phyloP scores from a whole-genome alignment of 768 basidiomycete genomes.

The Mycena galericulata region DNA sequence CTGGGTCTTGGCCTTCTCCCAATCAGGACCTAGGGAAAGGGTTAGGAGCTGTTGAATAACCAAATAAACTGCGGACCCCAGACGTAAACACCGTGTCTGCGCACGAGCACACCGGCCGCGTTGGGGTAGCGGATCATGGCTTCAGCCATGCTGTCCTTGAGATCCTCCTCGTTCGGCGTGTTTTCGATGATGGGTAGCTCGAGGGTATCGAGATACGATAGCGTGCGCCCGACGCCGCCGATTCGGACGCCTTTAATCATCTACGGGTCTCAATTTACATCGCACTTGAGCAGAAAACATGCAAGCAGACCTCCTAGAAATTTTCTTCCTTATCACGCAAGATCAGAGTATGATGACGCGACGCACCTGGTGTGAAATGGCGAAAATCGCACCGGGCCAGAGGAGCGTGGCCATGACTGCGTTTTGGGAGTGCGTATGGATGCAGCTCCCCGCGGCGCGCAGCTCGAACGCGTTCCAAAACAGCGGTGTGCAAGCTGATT shows the following conservation, averaged over 20 bases:
- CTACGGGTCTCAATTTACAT: slow-evolving; percentile 47
- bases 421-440: slow-evolving; percentile 92
- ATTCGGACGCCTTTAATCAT: slow-evolving; percentile 93
- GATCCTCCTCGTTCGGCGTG: slow-evolving; percentile 90
- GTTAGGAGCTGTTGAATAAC: too few relatives aligned
- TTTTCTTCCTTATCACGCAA: slow-evolving; percentile 18
- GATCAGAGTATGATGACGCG: slow-evolving; percentile 1
- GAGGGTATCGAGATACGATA: slow-evolving; percentile 89
- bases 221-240: slow-evolving; percentile 78
- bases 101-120: slow-evolving; percentile 81
- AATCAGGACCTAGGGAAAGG: slow-evolving; percentile 65
- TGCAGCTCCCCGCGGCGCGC: slow-evolving; percentile 84
- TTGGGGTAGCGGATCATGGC: slow-evolving; percentile 86
- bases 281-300: not conserved
- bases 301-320: slow-evolving; percentile 59
- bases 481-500: slow-evolving; percentile 89
- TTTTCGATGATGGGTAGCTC: slow-evolving; percentile 92
- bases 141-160: slow-evolving; percentile 89
- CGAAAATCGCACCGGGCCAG: slow-evolving; percentile 77
- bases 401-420: slow-evolving; percentile 90
- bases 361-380: slow-evolving; percentile 84
- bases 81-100: slow-evolving; percentile 86
- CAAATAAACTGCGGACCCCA: too few relatives aligned
- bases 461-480: slow-evolving; percentile 94
- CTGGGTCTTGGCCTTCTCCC: slow-evolving; percentile 93